A percentile compares a stretch with the other conserved stretches of the same genome.
Conservation (phyloP, 2,329 filamentous ascomycete species). For the Plenodomus biglobosus region DNA sequence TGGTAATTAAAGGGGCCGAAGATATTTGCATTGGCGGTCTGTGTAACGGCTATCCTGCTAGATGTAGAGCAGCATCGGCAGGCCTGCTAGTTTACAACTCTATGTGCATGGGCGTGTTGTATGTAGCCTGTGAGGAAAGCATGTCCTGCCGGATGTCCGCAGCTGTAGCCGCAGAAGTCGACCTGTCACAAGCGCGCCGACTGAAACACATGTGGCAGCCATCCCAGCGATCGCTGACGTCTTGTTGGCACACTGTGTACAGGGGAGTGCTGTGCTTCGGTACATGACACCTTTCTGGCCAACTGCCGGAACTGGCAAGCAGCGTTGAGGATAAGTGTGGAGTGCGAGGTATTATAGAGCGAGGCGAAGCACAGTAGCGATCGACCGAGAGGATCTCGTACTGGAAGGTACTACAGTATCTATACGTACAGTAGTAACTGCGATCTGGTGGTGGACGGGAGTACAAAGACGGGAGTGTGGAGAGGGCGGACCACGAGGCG, state of each 20-base stretch:
- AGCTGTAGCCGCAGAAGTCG: slow-evolving; percentile 20
- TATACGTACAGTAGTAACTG: too few species aligned
- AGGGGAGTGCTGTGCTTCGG: slow-evolving; percentile 16
- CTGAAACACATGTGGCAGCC: slow-evolving; percentile 13
- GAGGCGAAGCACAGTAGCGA: slow-evolving; percentile 11
- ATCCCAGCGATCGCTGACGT: slow-evolving; percentile 14
- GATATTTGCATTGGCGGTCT: slow-evolving; percentile 14
- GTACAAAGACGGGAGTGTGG: too few species aligned
- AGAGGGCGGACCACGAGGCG: slow-evolving; percentile 15
- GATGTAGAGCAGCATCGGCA: slow-evolving; percentile 14
- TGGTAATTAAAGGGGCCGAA: slow-evolving; percentile 8
- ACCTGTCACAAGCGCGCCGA: slow-evolving; percentile 10
- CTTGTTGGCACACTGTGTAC: slow-evolving; percentile 12
- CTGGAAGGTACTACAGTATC: too few species aligned
- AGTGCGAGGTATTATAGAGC: slow-evolving; percentile 3
- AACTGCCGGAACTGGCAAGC: slow-evolving; percentile 20
- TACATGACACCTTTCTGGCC: slow-evolving; percentile 14
- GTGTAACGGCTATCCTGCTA: slow-evolving; percentile 17
- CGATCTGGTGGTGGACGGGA: slow-evolving; percentile 16
- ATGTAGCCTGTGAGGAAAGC: slow-evolving; percentile 14
- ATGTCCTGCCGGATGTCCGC: slow-evolving; percentile 20
- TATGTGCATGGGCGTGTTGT: slow-evolving; percentile 4
- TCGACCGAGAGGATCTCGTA: slow-evolving; percentile 8
- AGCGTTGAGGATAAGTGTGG: slow-evolving; percentile 10
- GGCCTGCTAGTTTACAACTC: slow-evolving; percentile 13